Evolutionary conservation across 2,329 filamentous ascomycete genomes (phyloP).

Genomic region (Alternaria sp.): DNA sequence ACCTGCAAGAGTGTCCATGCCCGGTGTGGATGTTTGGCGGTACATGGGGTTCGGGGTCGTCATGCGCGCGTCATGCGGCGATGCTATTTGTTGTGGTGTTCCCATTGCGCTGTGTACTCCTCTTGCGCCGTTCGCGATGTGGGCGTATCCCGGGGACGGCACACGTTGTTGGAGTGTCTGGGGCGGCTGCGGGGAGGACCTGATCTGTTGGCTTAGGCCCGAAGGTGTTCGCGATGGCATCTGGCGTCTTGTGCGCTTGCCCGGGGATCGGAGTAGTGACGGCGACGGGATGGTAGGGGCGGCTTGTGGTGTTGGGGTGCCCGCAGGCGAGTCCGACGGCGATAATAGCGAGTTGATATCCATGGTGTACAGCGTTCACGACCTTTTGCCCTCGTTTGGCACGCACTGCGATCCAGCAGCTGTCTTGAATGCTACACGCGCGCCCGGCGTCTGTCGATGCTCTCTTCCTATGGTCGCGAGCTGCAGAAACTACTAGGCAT

Average conservation of each 20-base stretch:
- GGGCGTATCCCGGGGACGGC: conserved; percentile 36
- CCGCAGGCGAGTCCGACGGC: conserved; percentile 53
- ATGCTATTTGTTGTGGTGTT: conserved; percentile 39
- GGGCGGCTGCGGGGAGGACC: conserved; percentile 41
- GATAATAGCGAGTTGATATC: conserved; percentile 59
- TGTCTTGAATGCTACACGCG: conserved; percentile 4
- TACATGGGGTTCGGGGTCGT: conserved; percentile 45
- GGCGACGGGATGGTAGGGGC: conserved; percentile 35
- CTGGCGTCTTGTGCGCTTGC: conserved; percentile 41
- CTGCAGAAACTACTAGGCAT: conserved; percentile 21
- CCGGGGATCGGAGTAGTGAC: conserved; percentile 37
- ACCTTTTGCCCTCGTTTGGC: conserved; percentile 1
- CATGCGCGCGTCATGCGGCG: conserved; percentile 42
- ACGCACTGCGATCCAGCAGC: background rate
- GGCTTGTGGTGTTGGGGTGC: conserved; percentile 43
- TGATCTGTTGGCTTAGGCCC: conserved; percentile 52
- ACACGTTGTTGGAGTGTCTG: conserved; percentile 46
- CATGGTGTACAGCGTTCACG: conserved; percentile 41
- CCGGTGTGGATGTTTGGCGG: conserved; percentile 53
- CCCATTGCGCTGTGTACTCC: conserved; percentile 40
- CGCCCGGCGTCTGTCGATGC: conserved; percentile 2
- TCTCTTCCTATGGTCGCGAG: conserved; percentile 19
- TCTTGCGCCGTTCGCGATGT: conserved; percentile 40
- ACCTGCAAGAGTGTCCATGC: conserved; percentile 58
- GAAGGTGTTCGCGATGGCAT: conserved; percentile 51